phyloP scores from a whole-genome alignment of 2,329 filamentous ascomycete species.

The Proliferodiscus dingleyae region DNA sequence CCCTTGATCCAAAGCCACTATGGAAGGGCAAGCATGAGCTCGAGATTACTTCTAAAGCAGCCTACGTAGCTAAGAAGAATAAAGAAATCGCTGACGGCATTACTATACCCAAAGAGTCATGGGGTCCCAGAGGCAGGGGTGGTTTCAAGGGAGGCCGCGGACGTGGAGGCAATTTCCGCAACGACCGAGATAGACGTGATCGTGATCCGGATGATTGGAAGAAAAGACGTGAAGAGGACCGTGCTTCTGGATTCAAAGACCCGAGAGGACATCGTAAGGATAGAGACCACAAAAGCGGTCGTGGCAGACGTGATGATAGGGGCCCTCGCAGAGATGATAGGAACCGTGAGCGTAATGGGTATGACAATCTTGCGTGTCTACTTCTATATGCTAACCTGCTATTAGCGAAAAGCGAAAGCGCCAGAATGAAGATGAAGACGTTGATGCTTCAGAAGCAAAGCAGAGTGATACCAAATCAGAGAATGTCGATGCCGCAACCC shows the following conservation, averaged over 20 bases:
- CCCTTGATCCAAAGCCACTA: slow-evolving; percentile 71
- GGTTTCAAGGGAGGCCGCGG: slow-evolving; percentile 11
- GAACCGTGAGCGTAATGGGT: slow-evolving; percentile 32
- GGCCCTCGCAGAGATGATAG: slow-evolving; percentile 34
- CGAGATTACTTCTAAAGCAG: slow-evolving; percentile 80
- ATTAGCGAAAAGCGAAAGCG: slow-evolving; percentile 9
- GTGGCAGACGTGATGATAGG: slow-evolving; percentile 41
- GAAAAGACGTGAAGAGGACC: slow-evolving; percentile 57
- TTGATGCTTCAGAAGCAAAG: not conserved
- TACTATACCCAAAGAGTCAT: slow-evolving; percentile 49
- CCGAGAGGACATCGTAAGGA: slow-evolving; percentile 4
- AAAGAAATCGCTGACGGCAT: slow-evolving; percentile 67
- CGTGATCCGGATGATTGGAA: slow-evolving; percentile 57
- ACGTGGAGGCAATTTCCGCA: slow-evolving; percentile 8
- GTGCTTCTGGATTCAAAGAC: slow-evolving; percentile 52
- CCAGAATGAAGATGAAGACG: slow-evolving; percentile 14
- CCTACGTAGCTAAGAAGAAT: slow-evolving; percentile 76
- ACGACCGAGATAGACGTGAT: slow-evolving; percentile 27
- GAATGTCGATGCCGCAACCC: slow-evolving; percentile 6
- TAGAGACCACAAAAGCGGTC: slow-evolving; percentile 10
- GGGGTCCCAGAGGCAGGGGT: slow-evolving; percentile 7
- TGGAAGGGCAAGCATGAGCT: slow-evolving; percentile 74
- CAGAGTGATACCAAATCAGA: slow-evolving; percentile 20
- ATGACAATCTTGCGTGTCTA: slow-evolving; percentile 6
- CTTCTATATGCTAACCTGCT: slow-evolving; percentile 11